Conservation (phyloP, 148 eudicot species). For the Pouteria glomerata region DNA sequence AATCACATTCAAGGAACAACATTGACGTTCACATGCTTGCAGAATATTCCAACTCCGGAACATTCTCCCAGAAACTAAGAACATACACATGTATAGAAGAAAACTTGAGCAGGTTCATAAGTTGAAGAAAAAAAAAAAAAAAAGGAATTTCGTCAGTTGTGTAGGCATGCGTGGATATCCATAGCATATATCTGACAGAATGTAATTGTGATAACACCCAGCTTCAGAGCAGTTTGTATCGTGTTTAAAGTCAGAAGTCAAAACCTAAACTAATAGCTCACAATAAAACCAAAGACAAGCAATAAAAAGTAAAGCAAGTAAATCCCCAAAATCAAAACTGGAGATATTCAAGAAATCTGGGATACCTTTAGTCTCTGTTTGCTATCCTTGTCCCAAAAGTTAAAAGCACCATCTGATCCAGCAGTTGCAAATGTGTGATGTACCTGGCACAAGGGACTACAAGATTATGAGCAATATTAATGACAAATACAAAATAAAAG, state of each 20-base stretch:
- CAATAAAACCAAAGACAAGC: not conserved
- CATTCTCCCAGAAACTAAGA: too few species aligned
- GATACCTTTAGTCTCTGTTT: slow-evolving; percentile 92
- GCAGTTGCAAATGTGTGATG: slow-evolving; percentile 95
- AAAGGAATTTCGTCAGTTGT: too few species aligned
- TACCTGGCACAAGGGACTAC: slow-evolving; percentile 33
- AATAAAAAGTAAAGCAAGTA: not conserved
- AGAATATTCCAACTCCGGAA: too few species aligned
- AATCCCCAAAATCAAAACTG: not conserved
- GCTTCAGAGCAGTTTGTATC: slow-evolving; percentile 7
- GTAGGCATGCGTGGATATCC: too few species aligned
- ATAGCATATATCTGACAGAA: not conserved
- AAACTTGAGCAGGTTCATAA: too few species aligned
- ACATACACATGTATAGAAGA: too few species aligned
- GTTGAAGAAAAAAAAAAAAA: too few species aligned
- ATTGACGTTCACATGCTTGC: too few species aligned
- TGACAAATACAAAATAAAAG: slow-evolving; percentile 4
- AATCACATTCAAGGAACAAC: too few species aligned
- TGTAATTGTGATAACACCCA: not conserved
- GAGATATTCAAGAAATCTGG: not conserved
- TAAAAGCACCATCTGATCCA: slow-evolving; percentile 94
- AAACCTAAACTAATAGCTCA: not conserved
- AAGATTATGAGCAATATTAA: not conserved
- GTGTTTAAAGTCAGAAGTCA: not conserved
- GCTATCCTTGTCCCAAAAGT: slow-evolving; percentile 98